Conservation (phyloP, 352 stramenopile genomes). For the Globisporangium ultimum region DNA sequence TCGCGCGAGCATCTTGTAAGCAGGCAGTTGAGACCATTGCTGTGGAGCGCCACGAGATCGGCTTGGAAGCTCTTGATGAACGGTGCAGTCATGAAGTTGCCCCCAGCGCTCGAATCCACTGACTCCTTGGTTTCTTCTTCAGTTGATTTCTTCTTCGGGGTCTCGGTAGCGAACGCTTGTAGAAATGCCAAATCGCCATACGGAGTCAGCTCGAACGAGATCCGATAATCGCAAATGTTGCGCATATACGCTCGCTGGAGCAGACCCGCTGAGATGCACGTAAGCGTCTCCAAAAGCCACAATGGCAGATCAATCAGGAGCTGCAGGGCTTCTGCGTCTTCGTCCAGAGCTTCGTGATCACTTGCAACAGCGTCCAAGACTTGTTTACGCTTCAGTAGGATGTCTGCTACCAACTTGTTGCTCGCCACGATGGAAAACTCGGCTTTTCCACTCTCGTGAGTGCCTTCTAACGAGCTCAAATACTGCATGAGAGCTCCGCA, state of each 20-base stretch:
- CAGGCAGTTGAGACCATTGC: slow-evolving; percentile 43
- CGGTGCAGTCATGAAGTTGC: slow-evolving; percentile 31
- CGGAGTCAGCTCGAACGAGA: slow-evolving; percentile 77
- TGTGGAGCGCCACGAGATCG: slow-evolving; percentile 62
- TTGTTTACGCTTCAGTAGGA: slow-evolving; percentile 42
- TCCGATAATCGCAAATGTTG: slow-evolving; percentile 73
- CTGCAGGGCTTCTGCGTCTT: slow-evolving; percentile 18
- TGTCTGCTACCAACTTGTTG: slow-evolving; percentile 44
- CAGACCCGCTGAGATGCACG: slow-evolving; percentile 62
- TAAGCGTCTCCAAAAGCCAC: slow-evolving; percentile 64
- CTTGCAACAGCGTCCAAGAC: slow-evolving; percentile 12
- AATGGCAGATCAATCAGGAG: slow-evolving; percentile 55
- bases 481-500: slow-evolving; percentile 45
- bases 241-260: slow-evolving; percentile 69
- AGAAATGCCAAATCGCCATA: slow-evolving; percentile 79
- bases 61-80: slow-evolving; percentile 56
- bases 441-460: slow-evolving; percentile 13
- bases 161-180: slow-evolving; percentile 64
- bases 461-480: slow-evolving; percentile 31
- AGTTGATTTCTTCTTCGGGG: slow-evolving; percentile 22
- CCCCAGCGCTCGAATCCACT: slow-evolving; percentile 4
- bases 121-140: slow-evolving; percentile 20
- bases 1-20: slow-evolving; percentile 62
- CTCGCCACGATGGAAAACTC: slow-evolving; percentile 40
- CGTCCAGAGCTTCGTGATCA: slow-evolving; percentile 15